Percentiles rank a stretch among this genome's conserved stretches.
phyloP scores from a whole-genome alignment of 768 basidiomycete genomes.

The Epithele typhae region DNA sequence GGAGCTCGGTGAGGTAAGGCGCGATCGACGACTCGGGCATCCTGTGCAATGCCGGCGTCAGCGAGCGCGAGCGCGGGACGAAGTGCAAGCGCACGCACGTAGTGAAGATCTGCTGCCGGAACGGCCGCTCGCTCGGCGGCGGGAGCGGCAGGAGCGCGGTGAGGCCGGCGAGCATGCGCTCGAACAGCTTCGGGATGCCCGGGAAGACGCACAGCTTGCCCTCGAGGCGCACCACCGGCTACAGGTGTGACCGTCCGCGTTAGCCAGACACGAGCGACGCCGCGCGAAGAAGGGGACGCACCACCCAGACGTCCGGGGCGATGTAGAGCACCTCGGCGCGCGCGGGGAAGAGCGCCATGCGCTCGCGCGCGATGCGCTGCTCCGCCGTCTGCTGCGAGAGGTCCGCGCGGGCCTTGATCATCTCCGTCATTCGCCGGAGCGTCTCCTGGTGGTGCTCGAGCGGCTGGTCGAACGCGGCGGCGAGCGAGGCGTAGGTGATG shows the following conservation, averaged over 20 bases:
- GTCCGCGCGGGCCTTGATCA: constrained; percentile 51
- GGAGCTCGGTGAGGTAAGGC: constrained; percentile 79
- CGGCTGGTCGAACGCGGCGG: constrained; percentile 71
- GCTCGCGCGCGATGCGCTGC: constrained; percentile 68
- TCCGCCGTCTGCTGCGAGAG: constrained; percentile 62
- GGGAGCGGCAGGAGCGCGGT: constrained; percentile 77
- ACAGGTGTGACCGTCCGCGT: neutral
- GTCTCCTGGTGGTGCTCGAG: constrained; percentile 79
- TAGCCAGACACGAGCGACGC: neutral
- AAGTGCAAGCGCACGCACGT: constrained; percentile 39
- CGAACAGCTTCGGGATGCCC: constrained; percentile 83
- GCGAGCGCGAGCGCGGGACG: neutral
- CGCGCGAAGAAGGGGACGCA: constrained; percentile 38
- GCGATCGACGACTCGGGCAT: constrained; percentile 81
- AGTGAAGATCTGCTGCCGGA: constrained; percentile 81
- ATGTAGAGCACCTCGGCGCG: constrained; percentile 78
- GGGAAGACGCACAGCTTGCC: constrained; percentile 91
- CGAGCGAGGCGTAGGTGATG: constrained; percentile 87
- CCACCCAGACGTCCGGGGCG: constrained; percentile 80
- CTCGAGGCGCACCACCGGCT: constrained; percentile 84
- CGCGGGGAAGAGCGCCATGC: constrained; percentile 90
- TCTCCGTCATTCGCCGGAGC: constrained; percentile 62
- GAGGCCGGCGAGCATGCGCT: constrained; percentile 71
- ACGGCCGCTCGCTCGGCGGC: constrained; percentile 66
- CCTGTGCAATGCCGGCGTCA: constrained; percentile 34